Evolutionary conservation across 306 rosid genomes (phyloP).

Genomic region (Cicer judaicum): DNA sequence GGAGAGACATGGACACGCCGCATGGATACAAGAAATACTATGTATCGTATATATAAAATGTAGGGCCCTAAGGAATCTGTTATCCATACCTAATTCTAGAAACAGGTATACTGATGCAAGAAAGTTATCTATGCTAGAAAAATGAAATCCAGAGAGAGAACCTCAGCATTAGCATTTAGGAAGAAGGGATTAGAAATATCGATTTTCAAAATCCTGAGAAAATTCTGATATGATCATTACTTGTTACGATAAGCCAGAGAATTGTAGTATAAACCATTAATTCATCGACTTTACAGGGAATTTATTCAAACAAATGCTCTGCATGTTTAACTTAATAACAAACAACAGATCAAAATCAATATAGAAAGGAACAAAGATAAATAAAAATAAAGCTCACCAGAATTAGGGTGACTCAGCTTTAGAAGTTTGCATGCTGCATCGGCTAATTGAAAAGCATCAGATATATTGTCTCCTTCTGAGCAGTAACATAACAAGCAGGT

Average conservation of each 20-base stretch:
- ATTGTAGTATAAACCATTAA: neutral
- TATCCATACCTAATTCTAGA: slow-evolving; percentile 7
- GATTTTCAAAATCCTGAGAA: slow-evolving; percentile 15
- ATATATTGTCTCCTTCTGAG: slow-evolving; percentile 93
- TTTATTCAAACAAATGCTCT: slow-evolving; percentile 11
- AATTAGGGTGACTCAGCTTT: slow-evolving; percentile 50
- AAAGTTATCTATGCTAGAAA: slow-evolving; percentile 16
- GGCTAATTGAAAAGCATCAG: slow-evolving; percentile 83
- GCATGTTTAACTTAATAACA: slow-evolving; percentile 20
- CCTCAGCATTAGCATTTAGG: neutral
- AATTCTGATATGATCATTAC: slow-evolving; percentile 6
- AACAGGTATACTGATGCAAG: slow-evolving; percentile 8
- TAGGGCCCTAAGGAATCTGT: neutral
- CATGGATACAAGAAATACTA: neutral
- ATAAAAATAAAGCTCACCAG: slow-evolving; percentile 55
- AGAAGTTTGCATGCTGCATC: slow-evolving; percentile 80
- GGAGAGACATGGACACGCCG: neutral
- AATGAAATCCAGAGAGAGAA: neutral
- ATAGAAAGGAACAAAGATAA: slow-evolving; percentile 10
- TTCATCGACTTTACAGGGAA: slow-evolving; percentile 1
- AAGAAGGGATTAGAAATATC: neutral
- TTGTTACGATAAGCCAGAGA: neutral
- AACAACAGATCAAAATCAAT: slow-evolving; percentile 20
- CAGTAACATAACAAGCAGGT: slow-evolving; percentile 91
- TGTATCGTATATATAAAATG: neutral